These are phyloP conservation scores for Alternaria sp. DNA, from an alignment of 2,329 filamentous ascomycete species.

Conservation along the genomic window DNA sequence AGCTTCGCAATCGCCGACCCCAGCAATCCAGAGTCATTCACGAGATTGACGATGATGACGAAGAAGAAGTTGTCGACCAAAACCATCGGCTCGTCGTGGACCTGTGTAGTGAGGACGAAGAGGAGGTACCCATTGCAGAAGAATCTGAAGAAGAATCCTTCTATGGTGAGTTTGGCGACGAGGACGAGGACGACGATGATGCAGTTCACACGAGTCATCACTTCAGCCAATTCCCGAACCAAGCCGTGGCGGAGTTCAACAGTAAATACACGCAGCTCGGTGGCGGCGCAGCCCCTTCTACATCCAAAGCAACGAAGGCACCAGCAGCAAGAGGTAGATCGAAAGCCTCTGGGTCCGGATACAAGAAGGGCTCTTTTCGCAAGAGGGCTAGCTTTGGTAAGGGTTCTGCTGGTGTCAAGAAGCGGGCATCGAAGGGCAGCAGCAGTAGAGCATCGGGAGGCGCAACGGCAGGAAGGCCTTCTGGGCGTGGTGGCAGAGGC, in stretches of 20 bases:
- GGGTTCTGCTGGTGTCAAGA: constrained; percentile 25
- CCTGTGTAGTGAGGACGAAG: constrained; percentile 47
- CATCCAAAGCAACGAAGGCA: constrained; percentile 15
- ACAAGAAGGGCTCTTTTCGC: constrained; percentile 20
- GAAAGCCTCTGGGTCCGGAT: constrained; percentile 18
- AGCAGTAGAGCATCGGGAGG: constrained; percentile 20
- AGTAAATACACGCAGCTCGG: constrained; percentile 29
- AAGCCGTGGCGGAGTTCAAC: constrained; percentile 40
- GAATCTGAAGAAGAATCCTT: constrained; percentile 29
- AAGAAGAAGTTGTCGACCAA: constrained; percentile 54
- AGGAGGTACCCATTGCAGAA: constrained; percentile 13
- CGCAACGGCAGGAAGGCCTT: constrained; percentile 11
- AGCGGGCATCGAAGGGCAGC: constrained; percentile 19
- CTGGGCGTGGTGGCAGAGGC: constrained; percentile 14
- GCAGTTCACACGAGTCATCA: constrained; percentile 34
- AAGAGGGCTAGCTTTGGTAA: constrained; percentile 23
- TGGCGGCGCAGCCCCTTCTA: constrained; percentile 14
- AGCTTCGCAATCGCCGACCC: constrained; percentile 19
- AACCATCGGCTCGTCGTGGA: constrained; percentile 59
- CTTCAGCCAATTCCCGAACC: constrained; percentile 34
- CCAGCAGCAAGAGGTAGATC: constrained; percentile 20
- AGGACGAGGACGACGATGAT: constrained; percentile 30
- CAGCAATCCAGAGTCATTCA: constrained; percentile 24
- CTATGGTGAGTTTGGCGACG: constrained; percentile 31
- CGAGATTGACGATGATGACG: constrained; percentile 47